Percentiles rank a stretch among this genome's conserved stretches.
Conservation (phyloP, 2,329 filamentous ascomycete species). For the Botrytis galanthina region DNA sequence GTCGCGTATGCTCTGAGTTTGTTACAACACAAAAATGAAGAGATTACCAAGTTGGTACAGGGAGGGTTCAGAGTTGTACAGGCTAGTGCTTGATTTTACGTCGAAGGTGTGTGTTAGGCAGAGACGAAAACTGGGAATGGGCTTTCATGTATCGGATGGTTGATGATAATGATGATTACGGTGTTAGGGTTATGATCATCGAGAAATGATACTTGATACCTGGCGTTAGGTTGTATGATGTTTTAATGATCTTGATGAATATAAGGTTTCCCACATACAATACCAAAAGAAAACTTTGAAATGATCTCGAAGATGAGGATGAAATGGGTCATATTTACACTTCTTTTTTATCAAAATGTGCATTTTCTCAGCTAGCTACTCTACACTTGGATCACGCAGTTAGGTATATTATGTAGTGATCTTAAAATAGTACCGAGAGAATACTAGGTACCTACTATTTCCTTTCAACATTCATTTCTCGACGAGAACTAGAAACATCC, state of each 20-base stretch:
- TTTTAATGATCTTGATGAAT: constrained; percentile 15
- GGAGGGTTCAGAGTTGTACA: constrained; percentile 76
- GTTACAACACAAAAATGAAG: constrained; percentile 89
- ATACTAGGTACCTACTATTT: not conserved
- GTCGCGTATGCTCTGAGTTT: constrained; percentile 88
- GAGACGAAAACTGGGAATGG: not conserved
- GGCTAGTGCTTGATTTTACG: constrained; percentile 46
- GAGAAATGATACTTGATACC: not conserved
- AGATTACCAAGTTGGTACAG: constrained; percentile 72
- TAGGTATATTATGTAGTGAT: not conserved
- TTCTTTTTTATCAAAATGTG: not conserved
- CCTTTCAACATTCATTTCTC: not conserved
- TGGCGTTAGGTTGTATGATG: constrained; percentile 4
- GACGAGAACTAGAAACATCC: not conserved
- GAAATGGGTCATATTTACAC: not conserved
- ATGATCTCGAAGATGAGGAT: not conserved
- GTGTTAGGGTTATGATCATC: not conserved
- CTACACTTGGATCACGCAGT: not conserved
- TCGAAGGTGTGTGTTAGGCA: not conserved
- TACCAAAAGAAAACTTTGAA: not conserved
- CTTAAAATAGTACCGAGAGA: not conserved
- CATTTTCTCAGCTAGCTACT: not conserved
- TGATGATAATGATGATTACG: constrained; percentile 14
- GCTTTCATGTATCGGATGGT: not conserved
- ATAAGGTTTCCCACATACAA: not conserved